Evolutionary conservation across 2,329 filamentous ascomycete species (phyloP).

Genomic region (Nemania diffusa): DNA sequence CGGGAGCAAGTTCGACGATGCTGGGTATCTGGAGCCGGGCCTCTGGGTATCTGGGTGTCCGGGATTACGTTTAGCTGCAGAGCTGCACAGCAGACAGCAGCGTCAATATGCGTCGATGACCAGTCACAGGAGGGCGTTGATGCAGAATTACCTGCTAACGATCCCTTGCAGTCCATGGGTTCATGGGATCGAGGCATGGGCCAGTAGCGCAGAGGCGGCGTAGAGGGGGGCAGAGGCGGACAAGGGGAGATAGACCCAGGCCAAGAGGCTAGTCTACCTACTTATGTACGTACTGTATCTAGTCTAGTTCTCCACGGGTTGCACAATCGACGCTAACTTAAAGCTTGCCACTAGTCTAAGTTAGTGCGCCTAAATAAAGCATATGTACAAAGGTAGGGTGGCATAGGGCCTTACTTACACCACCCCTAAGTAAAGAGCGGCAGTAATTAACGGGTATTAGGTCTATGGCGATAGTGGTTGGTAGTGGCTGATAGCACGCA

Average conservation of each 20-base stretch:
- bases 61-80: no score
- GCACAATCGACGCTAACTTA: constrained; percentile 7
- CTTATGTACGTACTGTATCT: no score
- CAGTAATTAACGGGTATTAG: no score
- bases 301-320: neutral
- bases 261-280: constrained; percentile 15
- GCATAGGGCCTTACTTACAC: no score
- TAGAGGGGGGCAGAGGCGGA: constrained; percentile 2
- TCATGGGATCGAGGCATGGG: neutral
- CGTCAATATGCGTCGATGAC: no score
- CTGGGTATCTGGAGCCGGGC: neutral
- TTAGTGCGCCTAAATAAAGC: neutral
- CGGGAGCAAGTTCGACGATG: constrained; percentile 12
- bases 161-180: constrained; percentile 15
- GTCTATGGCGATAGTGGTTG: no score
- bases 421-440: no score
- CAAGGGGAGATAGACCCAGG: constrained; percentile 15
- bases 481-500: no score
- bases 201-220: neutral
- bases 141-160: neutral
- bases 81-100: no score
- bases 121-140: no score
- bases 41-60: no score
- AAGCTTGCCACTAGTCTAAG: neutral
- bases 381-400: no score